Conservation (phyloP, 2,329 filamentous ascomycete species). For the Berkeleyomyces rouxiae region DNA sequence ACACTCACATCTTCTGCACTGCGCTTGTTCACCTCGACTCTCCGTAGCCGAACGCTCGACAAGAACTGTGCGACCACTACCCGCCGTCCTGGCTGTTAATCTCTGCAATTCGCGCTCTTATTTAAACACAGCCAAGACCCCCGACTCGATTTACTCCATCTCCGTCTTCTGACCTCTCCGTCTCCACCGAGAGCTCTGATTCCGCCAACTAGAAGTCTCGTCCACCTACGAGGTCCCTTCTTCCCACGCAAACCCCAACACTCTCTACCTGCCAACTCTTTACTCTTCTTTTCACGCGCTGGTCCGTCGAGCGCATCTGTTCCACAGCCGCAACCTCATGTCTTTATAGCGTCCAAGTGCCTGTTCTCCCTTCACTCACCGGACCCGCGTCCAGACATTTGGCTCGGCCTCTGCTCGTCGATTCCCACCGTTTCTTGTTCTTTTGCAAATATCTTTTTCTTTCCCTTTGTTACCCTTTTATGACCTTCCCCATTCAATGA, state of each 20-base stretch:
- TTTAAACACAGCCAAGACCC: background rate
- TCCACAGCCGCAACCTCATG: conserved; percentile 3
- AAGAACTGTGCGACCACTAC: background rate
- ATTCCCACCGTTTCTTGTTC: conserved; percentile 11
- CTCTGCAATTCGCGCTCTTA: background rate
- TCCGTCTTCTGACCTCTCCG: background rate
- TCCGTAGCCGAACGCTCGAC: background rate
- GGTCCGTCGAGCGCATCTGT: background rate
- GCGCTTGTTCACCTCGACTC: background rate
- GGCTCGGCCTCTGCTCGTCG: conserved; percentile 2
- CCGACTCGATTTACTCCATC: background rate
- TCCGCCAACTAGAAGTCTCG: conserved; percentile 2
- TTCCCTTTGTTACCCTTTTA: conserved; percentile 16
- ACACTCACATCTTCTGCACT: background rate
- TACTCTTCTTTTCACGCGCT: conserved; percentile 11
- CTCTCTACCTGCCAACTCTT: background rate
- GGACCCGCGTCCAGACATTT: conserved; percentile 5
- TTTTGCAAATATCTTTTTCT: conserved; percentile 20
- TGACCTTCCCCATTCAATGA: conserved; percentile 21
- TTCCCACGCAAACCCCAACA: background rate
- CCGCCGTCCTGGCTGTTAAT: background rate
- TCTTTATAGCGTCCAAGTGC: conserved; percentile 11
- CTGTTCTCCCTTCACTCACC: background rate
- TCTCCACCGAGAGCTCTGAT: background rate
- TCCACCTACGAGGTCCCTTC: background rate